Base-by-base conservation (phyloP, 768 basidiomycete species). In the Lactarius evosmus region DNA sequence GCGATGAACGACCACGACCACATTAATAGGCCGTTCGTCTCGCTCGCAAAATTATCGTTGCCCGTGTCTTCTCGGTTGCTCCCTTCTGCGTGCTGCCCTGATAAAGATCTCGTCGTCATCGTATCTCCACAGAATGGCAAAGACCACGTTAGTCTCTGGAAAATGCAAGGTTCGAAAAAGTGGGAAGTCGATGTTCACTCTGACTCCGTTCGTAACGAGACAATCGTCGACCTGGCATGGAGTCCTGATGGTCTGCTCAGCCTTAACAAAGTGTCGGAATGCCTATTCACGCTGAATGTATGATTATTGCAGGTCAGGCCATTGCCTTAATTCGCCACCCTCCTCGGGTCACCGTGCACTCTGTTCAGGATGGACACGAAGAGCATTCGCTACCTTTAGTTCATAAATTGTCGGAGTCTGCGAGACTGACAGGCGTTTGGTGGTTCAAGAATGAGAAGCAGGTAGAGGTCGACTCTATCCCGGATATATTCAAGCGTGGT, bases 111-210 rank as follows among this genome's bases (percentile, higher is more conserved):
- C 46, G 75, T 92, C 4, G 77, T 86, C 30, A 76, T 91, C 8
- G 77, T 92, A 56, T 85, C 86, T 62, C 82, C 84, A 32, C 76
- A 87, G 29, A 88, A 85, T 34, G 84, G 85, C 34, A 81, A 82
- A 66, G 89, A 91, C 70, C 81, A 84, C 64, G 73, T 93, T 70
- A 84, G 85, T 67, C 78, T 94, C 40, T 94, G 89, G 89, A 92
- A 90, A 69, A 83, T 86, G 73, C 85, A 88, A 67, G 90, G 91
- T 19, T 75, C 84, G 7, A 92, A 85, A 74, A 85, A 87, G 66
- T 94, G 92, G 92, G 91, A 93, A 70, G 79, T 90, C 40, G 86
- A 87, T 68, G 78, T 88, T n/a, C 70, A 74, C 33, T 46, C 66
- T 44, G 83, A 82, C 33, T 67, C 72, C 2, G 58, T 58, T 38